Percentiles rank a stretch among this genome's conserved stretches.
phyloP scores from a whole-genome alignment of 805 yeast genomes.

The Cyberlindnera maritima region DNA sequence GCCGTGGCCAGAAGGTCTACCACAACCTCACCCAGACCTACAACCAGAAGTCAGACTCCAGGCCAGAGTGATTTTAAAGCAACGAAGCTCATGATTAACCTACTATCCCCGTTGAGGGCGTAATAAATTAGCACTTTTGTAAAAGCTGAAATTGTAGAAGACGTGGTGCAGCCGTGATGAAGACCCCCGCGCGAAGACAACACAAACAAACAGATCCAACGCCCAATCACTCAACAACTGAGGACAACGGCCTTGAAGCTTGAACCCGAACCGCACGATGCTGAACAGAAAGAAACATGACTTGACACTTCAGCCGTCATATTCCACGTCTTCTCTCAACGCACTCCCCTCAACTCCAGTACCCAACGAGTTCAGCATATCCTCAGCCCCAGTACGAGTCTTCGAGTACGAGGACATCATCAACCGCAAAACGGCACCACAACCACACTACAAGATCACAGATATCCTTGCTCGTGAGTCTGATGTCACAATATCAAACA shows the following conservation, averaged over 20 bases:
- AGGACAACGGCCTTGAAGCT: too few species aligned
- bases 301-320: slow-evolving; percentile 6
- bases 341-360: slow-evolving; percentile 3
- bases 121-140: neutral
- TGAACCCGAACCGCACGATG: neutral
- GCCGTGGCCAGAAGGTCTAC: slow-evolving; percentile 6
- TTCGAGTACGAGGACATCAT: slow-evolving; percentile 25
- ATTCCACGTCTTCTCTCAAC: slow-evolving; percentile 7
- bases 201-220: neutral
- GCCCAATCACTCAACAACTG: neutral
- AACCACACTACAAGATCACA: slow-evolving; percentile 28
- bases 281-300: slow-evolving; percentile 1
- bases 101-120: neutral
- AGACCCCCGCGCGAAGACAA: neutral
- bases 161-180: neutral
- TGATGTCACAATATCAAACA: slow-evolving; percentile 60
- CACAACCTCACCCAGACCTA: slow-evolving; percentile 10
- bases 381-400: neutral
- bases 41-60: slow-evolving; percentile 4
- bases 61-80: neutral
- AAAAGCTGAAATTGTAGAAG: neutral
- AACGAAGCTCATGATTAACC: slow-evolving; percentile 5
- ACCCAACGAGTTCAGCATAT: neutral
- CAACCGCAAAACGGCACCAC: slow-evolving; percentile 10
- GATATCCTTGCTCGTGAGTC: slow-evolving; percentile 63